Conservation (phyloP, 2,329 filamentous ascomycete genomes). For the Aspergillus sp. region DNA sequence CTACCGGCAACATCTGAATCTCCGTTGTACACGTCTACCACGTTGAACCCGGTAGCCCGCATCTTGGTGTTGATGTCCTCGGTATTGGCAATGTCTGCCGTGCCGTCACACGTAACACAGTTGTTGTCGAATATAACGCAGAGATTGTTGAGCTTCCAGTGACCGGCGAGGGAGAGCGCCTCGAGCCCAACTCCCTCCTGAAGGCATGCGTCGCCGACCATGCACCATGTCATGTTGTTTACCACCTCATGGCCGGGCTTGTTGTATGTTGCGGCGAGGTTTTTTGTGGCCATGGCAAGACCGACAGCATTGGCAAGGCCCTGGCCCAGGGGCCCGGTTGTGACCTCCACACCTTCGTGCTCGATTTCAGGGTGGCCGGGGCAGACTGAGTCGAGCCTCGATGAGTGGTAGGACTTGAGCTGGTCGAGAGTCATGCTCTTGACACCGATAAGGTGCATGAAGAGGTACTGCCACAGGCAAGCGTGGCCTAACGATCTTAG, state of each 20-base stretch:
- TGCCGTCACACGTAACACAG: constrained; percentile 58
- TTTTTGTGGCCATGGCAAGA: constrained; percentile 54
- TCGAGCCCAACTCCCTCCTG: constrained; percentile 59
- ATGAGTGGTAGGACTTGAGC: constrained; percentile 55
- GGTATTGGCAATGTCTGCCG: constrained; percentile 52
- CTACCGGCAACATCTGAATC: constrained; percentile 48
- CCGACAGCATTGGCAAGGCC: constrained; percentile 58
- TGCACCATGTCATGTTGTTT: constrained; percentile 53
- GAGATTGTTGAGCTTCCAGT: constrained; percentile 56
- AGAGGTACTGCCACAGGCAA: constrained; percentile 54
- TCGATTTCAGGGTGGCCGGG: constrained; percentile 53
- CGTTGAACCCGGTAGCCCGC: constrained; percentile 55
- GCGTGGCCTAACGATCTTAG: constrained; percentile 42
- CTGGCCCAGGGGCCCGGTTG: constrained; percentile 57
- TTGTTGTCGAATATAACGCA: constrained; percentile 61
- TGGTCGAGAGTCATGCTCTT: constrained; percentile 56
- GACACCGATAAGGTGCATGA: constrained; percentile 55
- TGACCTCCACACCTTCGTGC: constrained; percentile 54
- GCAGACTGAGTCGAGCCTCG: constrained; percentile 48
- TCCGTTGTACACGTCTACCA: constrained; percentile 54
- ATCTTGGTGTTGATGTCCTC: constrained; percentile 60
- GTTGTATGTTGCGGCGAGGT: constrained; percentile 51
- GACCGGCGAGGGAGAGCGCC: constrained; percentile 56
- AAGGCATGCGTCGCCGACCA: constrained; percentile 59
- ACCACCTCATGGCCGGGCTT: constrained; percentile 46